These are phyloP conservation scores for Dactylellina leptospora DNA, from an alignment of 2,329 filamentous ascomycete species.

Conservation along the genomic window DNA sequence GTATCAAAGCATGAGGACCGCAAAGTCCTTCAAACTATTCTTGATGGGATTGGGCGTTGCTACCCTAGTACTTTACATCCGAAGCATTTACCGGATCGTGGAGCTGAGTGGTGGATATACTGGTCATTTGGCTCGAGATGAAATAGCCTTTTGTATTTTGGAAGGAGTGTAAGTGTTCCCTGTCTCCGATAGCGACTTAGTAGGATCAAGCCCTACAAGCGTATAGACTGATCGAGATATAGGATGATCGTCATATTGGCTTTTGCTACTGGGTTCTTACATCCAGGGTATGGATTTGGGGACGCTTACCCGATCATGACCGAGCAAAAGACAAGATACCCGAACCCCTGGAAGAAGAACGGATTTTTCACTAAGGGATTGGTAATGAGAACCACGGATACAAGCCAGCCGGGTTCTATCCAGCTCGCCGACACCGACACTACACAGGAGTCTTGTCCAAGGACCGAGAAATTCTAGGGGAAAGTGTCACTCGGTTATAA, in stretches of 20 bases:
- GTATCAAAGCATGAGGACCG: constrained; percentile 25
- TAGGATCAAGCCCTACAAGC: not conserved
- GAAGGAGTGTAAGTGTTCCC: constrained; percentile 62
- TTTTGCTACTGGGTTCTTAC: constrained; percentile 63
- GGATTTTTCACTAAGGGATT: constrained; percentile 36
- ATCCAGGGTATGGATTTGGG: constrained; percentile 59
- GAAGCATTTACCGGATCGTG: constrained; percentile 71
- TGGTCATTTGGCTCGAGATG: constrained; percentile 67
- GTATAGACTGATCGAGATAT: not conserved
- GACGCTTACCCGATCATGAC: constrained; percentile 52
- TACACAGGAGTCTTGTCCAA: constrained; percentile 6
- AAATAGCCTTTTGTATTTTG: constrained; percentile 68
- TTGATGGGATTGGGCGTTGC: constrained; percentile 67
- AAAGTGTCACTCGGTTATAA: no score
- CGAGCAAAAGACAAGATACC: constrained; percentile 31
- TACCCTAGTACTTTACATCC: constrained; percentile 68
- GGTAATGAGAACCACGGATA: not conserved
- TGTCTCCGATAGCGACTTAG: not conserved
- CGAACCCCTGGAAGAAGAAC: constrained; percentile 21
- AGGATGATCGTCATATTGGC: constrained; percentile 65
- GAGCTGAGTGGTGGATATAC: constrained; percentile 72
- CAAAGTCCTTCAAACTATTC: constrained; percentile 60
- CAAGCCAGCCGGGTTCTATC: not conserved
- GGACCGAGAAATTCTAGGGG: constrained; percentile 7
- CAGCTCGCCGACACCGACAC: no score